phyloP scores from a whole-genome alignment of 2,329 filamentous ascomycete species.

The Colletotrichum musicola region DNA sequence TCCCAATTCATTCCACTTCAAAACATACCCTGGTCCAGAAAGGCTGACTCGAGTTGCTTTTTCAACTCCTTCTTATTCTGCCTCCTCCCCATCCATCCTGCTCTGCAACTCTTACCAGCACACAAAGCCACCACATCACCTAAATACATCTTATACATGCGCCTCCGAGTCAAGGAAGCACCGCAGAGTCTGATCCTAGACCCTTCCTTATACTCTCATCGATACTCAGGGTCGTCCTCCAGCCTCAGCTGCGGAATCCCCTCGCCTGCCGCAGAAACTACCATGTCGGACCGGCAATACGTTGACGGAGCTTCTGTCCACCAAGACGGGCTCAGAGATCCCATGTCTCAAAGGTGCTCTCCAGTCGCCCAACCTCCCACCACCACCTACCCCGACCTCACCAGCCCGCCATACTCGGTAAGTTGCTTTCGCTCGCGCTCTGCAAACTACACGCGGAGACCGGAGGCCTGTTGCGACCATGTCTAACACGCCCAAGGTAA shows the following conservation, averaged over 20 bases:
- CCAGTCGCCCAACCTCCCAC: conserved; percentile 16
- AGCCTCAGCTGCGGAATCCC: not conserved
- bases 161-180: conserved; percentile 15
- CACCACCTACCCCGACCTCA: conserved; percentile 23
- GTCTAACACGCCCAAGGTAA: conserved; percentile 41
- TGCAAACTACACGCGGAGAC: not conserved
- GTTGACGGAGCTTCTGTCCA: conserved; percentile 19
- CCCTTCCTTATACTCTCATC: not conserved
- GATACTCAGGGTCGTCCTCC: not conserved
- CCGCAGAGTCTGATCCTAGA: not conserved
- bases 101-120: not conserved
- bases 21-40: conserved; percentile 45
- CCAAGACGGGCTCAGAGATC: conserved; percentile 27
- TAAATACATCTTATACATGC: conserved; percentile 47
- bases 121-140: conserved; percentile 34
- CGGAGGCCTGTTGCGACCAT: not conserved
- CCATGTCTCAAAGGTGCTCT: conserved; percentile 30
- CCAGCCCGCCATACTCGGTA: conserved; percentile 47
- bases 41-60: conserved; percentile 43
- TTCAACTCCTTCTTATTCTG: conserved; percentile 29
- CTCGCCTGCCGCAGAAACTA: conserved; percentile 7
- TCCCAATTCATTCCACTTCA: conserved; percentile 36
- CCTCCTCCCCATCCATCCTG: not conserved
- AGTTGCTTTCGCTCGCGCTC: conserved; percentile 36
- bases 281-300: conserved; percentile 39